phyloP scores from a whole-genome alignment of 352 stramenopile genomes.

The Globisporangium perplexum region DNA sequence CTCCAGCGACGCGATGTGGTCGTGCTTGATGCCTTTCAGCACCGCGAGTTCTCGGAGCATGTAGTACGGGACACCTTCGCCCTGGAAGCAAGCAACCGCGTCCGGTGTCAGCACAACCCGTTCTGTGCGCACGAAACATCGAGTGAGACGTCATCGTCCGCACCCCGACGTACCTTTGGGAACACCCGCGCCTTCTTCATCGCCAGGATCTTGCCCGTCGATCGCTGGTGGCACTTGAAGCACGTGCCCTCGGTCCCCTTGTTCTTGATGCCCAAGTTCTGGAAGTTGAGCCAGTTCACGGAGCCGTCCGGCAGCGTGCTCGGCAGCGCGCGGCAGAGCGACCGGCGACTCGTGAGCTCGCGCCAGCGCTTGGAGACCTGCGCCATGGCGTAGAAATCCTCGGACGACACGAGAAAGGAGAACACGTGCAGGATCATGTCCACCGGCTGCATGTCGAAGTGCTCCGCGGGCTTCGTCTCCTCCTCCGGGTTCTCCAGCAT shows the following conservation, averaged over 20 bases:
- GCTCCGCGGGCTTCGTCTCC: slow-evolving; percentile 40
- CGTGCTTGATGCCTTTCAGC: slow-evolving; percentile 82
- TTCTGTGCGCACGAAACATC: too few species aligned
- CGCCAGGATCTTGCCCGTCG: slow-evolving; percentile 76
- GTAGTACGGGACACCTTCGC: slow-evolving; percentile 91
- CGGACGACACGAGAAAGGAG: slow-evolving; percentile 71
- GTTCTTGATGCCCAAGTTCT: slow-evolving; percentile 88
- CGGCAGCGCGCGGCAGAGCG: slow-evolving; percentile 61
- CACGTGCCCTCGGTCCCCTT: slow-evolving; percentile 86
- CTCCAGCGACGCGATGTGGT: slow-evolving; percentile 85
- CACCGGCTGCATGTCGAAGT: slow-evolving; percentile 82
- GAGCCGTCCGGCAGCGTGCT: slow-evolving; percentile 65
- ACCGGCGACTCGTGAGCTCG: slow-evolving; percentile 63
- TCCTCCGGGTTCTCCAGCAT: slow-evolving; percentile 27
- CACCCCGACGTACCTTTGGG: slow-evolving; percentile 46
- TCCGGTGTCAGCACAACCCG: background rate
- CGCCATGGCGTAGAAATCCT: slow-evolving; percentile 65
- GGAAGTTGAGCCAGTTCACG: slow-evolving; percentile 87
- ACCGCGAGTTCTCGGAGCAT: slow-evolving; percentile 89
- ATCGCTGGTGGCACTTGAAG: slow-evolving; percentile 84
- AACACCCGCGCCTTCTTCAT: slow-evolving; percentile 89
- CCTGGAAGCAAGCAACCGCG: slow-evolving; percentile 23
- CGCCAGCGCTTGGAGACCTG: slow-evolving; percentile 78
- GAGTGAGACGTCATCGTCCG: background rate
- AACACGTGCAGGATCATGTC: slow-evolving; percentile 88